These are phyloP conservation scores for Xerocomus spinulosus DNA, from an alignment of 768 basidiomycete genomes.

Conservation along the genomic window DNA sequence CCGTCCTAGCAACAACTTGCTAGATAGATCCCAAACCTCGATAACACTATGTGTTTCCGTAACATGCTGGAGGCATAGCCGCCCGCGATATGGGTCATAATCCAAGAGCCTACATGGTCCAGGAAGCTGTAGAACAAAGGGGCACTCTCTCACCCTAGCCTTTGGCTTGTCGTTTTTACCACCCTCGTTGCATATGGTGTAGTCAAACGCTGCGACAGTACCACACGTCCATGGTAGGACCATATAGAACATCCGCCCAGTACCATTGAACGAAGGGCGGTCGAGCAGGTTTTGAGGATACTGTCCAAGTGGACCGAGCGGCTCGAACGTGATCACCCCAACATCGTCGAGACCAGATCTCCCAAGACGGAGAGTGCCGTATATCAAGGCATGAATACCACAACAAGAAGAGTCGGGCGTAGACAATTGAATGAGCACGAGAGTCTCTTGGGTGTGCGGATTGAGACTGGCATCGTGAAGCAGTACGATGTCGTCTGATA, in stretches of 20 bases:
- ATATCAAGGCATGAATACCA: neutral
- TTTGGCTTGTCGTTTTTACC: no score
- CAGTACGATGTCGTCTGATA: neutral
- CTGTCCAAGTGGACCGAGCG: neutral
- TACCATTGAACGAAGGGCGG: neutral
- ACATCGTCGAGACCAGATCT: neutral
- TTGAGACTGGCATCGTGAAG: conserved; percentile 13
- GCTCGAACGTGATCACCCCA: neutral
- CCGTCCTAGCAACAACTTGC: no score
- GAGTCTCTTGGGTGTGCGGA: conserved; percentile 4
- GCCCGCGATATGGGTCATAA: neutral
- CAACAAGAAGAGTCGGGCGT: neutral
- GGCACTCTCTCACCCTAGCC: neutral
- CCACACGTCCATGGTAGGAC: no score
- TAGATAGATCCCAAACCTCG: no score
- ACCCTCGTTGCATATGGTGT: neutral
- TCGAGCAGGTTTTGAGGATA: neutral
- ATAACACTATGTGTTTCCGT: no score
- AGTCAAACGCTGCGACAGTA: neutral
- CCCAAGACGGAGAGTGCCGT: conserved; percentile 7
- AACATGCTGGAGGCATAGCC: neutral
- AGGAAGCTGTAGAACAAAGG: neutral
- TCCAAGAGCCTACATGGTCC: neutral
- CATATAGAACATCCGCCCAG: neutral
- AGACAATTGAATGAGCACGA: conserved; percentile 6